Evolutionary conservation across 2,329 filamentous ascomycete species (phyloP).

Genomic region (Magnaporthiopsis poae): DNA sequence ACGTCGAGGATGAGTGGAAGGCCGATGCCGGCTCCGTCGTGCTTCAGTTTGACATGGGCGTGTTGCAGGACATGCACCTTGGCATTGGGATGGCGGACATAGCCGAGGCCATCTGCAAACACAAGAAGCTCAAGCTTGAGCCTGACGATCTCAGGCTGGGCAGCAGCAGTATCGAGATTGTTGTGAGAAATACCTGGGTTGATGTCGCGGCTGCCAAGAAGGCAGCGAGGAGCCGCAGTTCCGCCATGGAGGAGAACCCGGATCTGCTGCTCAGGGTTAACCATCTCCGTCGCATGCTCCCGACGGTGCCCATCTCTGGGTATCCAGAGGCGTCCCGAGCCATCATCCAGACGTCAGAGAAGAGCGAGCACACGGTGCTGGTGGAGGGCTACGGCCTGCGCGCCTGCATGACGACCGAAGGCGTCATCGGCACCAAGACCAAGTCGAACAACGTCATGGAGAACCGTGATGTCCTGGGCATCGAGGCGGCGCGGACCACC

Average conservation of each 20-base stretch:
- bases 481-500: conserved; percentile 82
- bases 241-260: conserved; percentile 37
- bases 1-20: conserved; percentile 84
- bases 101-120: conserved; percentile 61
- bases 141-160: conserved; percentile 10
- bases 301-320: conserved; percentile 76
- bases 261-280: conserved; percentile 72
- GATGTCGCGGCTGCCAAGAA: conserved; percentile 39
- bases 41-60: conserved; percentile 70
- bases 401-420: conserved; percentile 85
- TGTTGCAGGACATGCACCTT: conserved; percentile 70
- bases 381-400: conserved; percentile 91
- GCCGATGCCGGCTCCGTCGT: conserved; percentile 64
- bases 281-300: conserved; percentile 71
- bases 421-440: conserved; percentile 68
- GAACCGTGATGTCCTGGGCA: conserved; percentile 74
- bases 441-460: conserved; percentile 86
- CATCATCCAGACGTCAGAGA: conserved; percentile 74
- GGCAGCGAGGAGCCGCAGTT: conserved; percentile 33
- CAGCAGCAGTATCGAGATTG: conserved; percentile 60
- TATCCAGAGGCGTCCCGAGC: conserved; percentile 78
- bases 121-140: conserved; percentile 73
- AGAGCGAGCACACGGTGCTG: conserved; percentile 60
- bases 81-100: conserved; percentile 69
- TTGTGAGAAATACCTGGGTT: conserved; percentile 48